Percentiles rank a stretch among this genome's conserved stretches.
These are phyloP conservation scores for Penicillium macrosclerotiorum DNA, from an alignment of 495 filamentous ascomycete genomes.

Conservation along the genomic window DNA sequence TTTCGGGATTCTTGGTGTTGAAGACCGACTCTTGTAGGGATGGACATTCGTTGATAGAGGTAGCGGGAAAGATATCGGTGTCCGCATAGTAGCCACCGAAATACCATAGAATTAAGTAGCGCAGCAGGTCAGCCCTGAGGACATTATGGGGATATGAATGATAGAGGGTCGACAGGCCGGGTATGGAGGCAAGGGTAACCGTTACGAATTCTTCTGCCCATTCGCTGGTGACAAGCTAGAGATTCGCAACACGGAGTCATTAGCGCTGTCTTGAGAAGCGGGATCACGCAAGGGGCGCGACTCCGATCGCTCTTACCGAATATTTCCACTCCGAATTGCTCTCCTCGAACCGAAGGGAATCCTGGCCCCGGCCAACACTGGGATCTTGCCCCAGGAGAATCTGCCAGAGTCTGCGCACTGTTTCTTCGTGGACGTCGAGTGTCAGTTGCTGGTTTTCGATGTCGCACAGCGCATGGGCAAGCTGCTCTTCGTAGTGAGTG, in stretches of 20 bases:
- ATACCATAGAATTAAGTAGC: slow-evolving; percentile 48
- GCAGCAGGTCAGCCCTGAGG: slow-evolving; percentile 47
- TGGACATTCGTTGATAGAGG: slow-evolving; percentile 31
- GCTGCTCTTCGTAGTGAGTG: slow-evolving; percentile 25
- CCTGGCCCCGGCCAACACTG: slow-evolving; percentile 14
- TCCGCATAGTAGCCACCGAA: slow-evolving; percentile 54
- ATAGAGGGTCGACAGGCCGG: slow-evolving; percentile 30
- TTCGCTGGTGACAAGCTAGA: slow-evolving; percentile 28
- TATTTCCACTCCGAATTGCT: slow-evolving; percentile 34
- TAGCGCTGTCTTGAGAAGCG: too few relatives aligned
- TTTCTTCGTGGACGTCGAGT: slow-evolving; percentile 5
- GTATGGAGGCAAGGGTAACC: slow-evolving; percentile 24
- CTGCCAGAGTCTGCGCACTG: slow-evolving; percentile 35
- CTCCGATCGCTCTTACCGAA: slow-evolving; percentile 17
- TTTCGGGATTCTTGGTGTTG: slow-evolving; percentile 13
- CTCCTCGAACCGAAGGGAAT: slow-evolving; percentile 30
- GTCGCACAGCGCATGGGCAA: slow-evolving; percentile 23
- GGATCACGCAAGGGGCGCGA: not conserved
- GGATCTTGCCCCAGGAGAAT: slow-evolving; percentile 22
- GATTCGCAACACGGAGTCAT: not conserved
- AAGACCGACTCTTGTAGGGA: slow-evolving; percentile 25
- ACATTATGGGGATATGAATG: slow-evolving; percentile 36
- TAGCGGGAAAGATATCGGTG: slow-evolving; percentile 38
- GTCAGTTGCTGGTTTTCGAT: slow-evolving; percentile 21
- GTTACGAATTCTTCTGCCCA: slow-evolving; percentile 32